Evolutionary conservation across 768 basidiomycete genomes (phyloP).

Genomic region (Boletales sp.): DNA sequence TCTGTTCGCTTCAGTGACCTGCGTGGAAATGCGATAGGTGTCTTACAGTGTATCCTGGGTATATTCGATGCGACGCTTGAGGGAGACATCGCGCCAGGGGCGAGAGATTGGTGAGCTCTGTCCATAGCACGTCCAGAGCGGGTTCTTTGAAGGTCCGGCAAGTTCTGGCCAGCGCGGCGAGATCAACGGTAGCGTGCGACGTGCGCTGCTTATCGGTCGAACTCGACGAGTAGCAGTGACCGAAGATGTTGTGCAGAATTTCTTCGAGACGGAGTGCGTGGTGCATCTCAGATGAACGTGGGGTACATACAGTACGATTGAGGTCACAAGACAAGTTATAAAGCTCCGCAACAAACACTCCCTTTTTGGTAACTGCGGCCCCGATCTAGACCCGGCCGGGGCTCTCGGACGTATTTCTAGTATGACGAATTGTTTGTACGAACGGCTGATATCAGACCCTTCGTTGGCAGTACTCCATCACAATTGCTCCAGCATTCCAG

Average conservation of each 20-base stretch:
- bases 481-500: too few species aligned
- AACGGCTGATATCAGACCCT: too few species aligned
- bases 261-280: constrained; percentile 9
- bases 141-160: constrained; percentile 18
- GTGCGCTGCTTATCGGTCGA: not conserved
- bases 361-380: too few species aligned
- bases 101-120: constrained; percentile 9
- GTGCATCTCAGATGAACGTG: constrained; percentile 1
- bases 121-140: constrained; percentile 15
- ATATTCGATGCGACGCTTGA: constrained; percentile 8
- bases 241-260: constrained; percentile 10
- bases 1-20: not conserved
- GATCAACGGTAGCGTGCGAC: constrained; percentile 2
- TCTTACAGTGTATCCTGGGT: constrained; percentile 8
- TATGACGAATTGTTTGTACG: too few species aligned
- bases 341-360: too few species aligned
- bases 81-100: constrained; percentile 14
- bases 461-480: too few species aligned
- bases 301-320: not conserved
- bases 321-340: not conserved
- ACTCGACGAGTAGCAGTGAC: constrained; percentile 4
- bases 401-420: too few species aligned
- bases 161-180: constrained; percentile 12
- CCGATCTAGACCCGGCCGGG: too few species aligned
- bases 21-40: not conserved